Evolutionary conservation across 2,329 filamentous ascomycete genomes (phyloP).

Genomic region (Colletotrichum lentis): DNA sequence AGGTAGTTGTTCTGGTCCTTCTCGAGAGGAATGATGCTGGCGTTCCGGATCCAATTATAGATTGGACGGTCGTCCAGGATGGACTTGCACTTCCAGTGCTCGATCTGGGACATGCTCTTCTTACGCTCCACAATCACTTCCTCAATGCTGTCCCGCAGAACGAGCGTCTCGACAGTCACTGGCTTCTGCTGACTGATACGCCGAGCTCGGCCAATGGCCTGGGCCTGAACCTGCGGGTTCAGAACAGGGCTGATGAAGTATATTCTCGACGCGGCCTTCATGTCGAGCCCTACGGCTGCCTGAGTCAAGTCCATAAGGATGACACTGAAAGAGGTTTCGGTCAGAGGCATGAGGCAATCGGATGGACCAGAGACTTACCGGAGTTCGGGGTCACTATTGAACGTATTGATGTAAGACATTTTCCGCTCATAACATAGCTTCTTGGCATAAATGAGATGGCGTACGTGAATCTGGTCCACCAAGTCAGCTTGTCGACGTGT

Average conservation of each 20-base stretch:
- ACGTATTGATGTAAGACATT: slow-evolving; percentile 79
- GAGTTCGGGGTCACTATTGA: slow-evolving; percentile 74
- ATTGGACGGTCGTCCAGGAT: slow-evolving; percentile 67
- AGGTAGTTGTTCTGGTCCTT: slow-evolving; percentile 45
- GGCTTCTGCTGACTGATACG: slow-evolving; percentile 83
- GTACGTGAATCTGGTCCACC: slow-evolving; percentile 58
- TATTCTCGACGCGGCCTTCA: slow-evolving; percentile 82
- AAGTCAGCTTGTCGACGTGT: slow-evolving; percentile 22
- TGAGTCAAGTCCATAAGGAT: slow-evolving; percentile 91
- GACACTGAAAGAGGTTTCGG: slow-evolving; percentile 58
- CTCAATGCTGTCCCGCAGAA: slow-evolving; percentile 82
- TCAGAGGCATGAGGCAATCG: neutral
- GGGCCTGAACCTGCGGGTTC: slow-evolving; percentile 83
- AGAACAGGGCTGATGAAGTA: slow-evolving; percentile 91
- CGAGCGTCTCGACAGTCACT: slow-evolving; percentile 86
- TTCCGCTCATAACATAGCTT: slow-evolving; percentile 67
- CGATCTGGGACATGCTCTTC: slow-evolving; percentile 75
- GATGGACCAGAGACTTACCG: slow-evolving; percentile 48
- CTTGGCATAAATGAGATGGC: slow-evolving; percentile 73
- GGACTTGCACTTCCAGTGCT: slow-evolving; percentile 63
- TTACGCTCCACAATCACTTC: slow-evolving; percentile 81
- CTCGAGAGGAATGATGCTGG: slow-evolving; percentile 53
- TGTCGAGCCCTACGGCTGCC: slow-evolving; percentile 86
- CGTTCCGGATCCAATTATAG: slow-evolving; percentile 67
- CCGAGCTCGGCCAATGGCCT: slow-evolving; percentile 89